These are phyloP conservation scores for Scenedesmus sp. DNA, from an alignment of 163 green algal species.

Conservation along the genomic window DNA sequence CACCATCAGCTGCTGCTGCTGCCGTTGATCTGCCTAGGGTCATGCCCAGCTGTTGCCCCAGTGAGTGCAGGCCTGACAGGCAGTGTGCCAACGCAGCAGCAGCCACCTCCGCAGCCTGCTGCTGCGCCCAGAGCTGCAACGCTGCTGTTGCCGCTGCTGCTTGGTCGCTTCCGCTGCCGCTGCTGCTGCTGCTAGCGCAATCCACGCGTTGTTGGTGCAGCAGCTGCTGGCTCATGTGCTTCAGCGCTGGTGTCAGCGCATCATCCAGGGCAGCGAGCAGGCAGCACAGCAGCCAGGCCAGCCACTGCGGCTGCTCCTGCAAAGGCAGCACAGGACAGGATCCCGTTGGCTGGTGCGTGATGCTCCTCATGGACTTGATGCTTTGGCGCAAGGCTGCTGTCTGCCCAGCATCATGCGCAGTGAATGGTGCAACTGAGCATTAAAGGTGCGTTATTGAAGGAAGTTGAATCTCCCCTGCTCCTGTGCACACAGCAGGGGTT, in stretches of 20 bases:
- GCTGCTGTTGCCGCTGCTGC: neutral
- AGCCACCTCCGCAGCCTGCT: neutral
- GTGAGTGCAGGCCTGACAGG: neutral
- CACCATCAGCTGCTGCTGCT: slow-evolving; percentile 15
- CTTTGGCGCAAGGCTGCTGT: no score
- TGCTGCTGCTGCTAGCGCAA: neutral
- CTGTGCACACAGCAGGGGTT: no score
- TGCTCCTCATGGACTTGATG: no score
- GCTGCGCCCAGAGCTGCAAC: neutral
- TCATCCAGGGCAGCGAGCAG: neutral
- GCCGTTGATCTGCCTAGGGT: neutral
- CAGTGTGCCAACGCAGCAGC: neutral
- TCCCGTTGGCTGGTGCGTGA: no score
- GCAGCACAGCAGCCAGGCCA: slow-evolving; percentile 11
- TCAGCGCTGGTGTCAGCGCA: neutral
- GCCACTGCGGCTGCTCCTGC: neutral
- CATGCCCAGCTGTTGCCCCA: neutral
- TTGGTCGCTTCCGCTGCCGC: neutral
- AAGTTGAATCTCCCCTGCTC: no score
- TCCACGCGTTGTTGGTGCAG: neutral
- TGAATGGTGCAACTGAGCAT: no score
- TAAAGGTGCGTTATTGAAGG: no score
- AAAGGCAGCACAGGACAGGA: neutral
- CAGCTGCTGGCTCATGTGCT: neutral
- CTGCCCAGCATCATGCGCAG: no score